Percentiles rank a stretch among this genome's conserved stretches.
These are phyloP conservation scores for Schizophyllum amplum DNA, from an alignment of 1,284 basidiomycete genomes.

Conservation along the genomic window DNA sequence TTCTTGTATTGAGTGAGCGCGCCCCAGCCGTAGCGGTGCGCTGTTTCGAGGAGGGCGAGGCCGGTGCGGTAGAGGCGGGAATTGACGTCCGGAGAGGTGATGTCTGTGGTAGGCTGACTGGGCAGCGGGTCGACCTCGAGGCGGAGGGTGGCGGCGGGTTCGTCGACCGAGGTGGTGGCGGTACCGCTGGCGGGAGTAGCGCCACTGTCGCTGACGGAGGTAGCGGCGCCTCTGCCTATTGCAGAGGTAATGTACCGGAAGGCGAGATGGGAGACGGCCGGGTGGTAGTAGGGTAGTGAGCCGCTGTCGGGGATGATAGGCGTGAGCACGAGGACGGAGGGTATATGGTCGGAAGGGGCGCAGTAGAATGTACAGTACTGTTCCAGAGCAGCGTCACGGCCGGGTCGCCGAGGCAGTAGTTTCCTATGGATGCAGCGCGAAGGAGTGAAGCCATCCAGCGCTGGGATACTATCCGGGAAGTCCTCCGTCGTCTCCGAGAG, in stretches of 20 bases:
- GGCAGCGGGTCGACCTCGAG: constrained; percentile 52
- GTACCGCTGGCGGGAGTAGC: not conserved
- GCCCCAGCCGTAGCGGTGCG: constrained; percentile 85
- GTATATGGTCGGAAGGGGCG: constrained; percentile 21
- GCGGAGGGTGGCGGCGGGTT: constrained; percentile 17
- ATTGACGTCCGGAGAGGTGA: constrained; percentile 39
- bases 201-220: constrained; percentile 12
- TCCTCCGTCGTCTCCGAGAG: constrained; percentile 34
- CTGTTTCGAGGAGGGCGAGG: constrained; percentile 70
- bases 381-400: constrained; percentile 57
- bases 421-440: constrained; percentile 47
- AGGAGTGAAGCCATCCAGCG: constrained; percentile 30
- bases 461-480: constrained; percentile 30
- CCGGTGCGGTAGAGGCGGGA: constrained; percentile 76
- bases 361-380: constrained; percentile 61
- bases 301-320: constrained; percentile 41
- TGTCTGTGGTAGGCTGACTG: constrained; percentile 34
- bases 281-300: constrained; percentile 73
- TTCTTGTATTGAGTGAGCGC: constrained; percentile 76
- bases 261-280: constrained; percentile 61
- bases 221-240: too few relatives aligned
- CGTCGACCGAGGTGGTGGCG: not conserved
- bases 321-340: constrained; percentile 46
- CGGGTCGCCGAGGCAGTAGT: constrained; percentile 66
- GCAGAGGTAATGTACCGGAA: constrained; percentile 64